Percentiles rank a stretch among this genome's conserved stretches.
phyloP scores from a whole-genome alignment of 345 rosid genomes.

The Brassica rapa region DNA sequence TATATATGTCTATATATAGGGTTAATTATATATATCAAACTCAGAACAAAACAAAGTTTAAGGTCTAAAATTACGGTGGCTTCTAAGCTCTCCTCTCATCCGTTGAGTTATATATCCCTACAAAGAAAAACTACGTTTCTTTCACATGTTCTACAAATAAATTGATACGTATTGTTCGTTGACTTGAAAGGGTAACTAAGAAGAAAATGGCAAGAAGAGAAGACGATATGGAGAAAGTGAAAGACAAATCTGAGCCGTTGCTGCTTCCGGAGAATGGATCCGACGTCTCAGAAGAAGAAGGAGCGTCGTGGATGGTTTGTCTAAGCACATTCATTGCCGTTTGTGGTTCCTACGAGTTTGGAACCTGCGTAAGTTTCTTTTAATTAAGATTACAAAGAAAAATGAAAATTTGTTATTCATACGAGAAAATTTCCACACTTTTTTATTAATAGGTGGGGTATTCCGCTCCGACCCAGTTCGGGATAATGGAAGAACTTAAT shows the following conservation, averaged over 20 bases:
- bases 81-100: conserved; percentile 12
- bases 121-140: neutral
- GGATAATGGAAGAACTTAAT: conserved; percentile 51
- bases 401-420: neutral
- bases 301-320: conserved; percentile 47
- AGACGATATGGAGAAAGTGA: conserved; percentile 19
- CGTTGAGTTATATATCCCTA: conserved; percentile 18
- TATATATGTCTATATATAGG: conserved; percentile 27
- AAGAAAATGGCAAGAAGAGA: conserved; percentile 29
- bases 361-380: conserved; percentile 48
- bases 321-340: conserved; percentile 57
- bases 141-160: neutral
- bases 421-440: neutral
- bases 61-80: conserved; percentile 22
- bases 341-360: conserved; percentile 57
- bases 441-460: conserved; percentile 48
- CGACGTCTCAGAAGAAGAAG: conserved; percentile 30
- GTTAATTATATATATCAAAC: conserved; percentile 1
- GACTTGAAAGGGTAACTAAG: conserved; percentile 1
- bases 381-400: neutral
- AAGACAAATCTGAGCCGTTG: conserved; percentile 44
- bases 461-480: conserved; percentile 57
- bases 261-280: conserved; percentile 23
- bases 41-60: conserved; percentile 7
- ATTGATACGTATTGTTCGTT: conserved; percentile 1